A percentile compares a stretch with the other conserved stretches of the same genome.
These are phyloP conservation scores for Ophiostoma triangulosporum DNA, from an alignment of 2,329 filamentous ascomycete species.

Conservation along the genomic window DNA sequence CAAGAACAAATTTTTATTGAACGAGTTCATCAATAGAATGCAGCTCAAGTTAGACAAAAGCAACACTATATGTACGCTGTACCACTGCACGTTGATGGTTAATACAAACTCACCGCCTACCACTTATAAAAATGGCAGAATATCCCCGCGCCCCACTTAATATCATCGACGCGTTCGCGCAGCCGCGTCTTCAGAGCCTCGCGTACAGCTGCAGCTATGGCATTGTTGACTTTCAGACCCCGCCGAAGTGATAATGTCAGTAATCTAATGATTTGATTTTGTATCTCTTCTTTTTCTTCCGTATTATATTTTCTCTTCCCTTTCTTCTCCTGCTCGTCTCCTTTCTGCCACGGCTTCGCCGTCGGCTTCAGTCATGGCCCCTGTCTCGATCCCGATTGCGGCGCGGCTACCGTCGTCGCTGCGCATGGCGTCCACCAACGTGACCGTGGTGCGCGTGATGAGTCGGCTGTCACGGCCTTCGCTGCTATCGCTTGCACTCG, in stretches of 20 bases:
- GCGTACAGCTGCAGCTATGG: neutral
- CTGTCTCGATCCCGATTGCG: constrained; percentile 54
- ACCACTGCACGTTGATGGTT: too few species aligned
- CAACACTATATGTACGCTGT: too few species aligned
- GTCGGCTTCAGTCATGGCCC: constrained; percentile 28
- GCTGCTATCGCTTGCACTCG: constrained; percentile 56
- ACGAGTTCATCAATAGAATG: too few species aligned
- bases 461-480: constrained; percentile 57
- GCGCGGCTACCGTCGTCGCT: constrained; percentile 58
- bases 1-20: too few species aligned
- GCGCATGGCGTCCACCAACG: constrained; percentile 51
- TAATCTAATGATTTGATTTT: too few species aligned
- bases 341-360: neutral
- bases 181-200: neutral
- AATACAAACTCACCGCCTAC: constrained; percentile 6
- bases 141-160: constrained; percentile 2
- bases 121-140: neutral
- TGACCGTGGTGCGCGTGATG: constrained; percentile 51
- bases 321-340: neutral
- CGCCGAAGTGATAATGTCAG: too few species aligned
- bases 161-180: neutral
- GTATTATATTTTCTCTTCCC: too few species aligned
- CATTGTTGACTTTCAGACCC: neutral
- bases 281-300: neutral
- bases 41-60: too few species aligned